Evolutionary conservation across 129 eudicot genomes (phyloP).

Genomic region (Sambucus nigra): DNA sequence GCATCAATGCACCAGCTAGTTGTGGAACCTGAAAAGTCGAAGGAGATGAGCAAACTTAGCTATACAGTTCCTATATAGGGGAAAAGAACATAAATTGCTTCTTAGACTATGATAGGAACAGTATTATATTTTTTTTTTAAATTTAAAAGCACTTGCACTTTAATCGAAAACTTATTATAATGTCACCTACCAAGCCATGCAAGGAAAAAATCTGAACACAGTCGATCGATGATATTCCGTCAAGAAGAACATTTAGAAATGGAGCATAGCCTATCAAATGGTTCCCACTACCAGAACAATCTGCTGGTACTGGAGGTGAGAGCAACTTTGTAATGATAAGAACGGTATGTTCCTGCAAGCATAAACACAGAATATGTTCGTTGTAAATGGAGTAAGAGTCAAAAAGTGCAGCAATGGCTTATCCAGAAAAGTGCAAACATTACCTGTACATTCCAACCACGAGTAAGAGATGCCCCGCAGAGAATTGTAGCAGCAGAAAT

Average conservation of each 20-base stretch:
- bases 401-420: neutral
- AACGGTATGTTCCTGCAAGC: conserved; percentile 71
- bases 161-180: too few species aligned
- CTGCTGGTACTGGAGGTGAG: conserved; percentile 70
- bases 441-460: conserved; percentile 99
- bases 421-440: neutral
- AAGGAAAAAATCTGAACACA: conserved; percentile 76
- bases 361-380: conserved; percentile 6
- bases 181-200: conserved; percentile 79
- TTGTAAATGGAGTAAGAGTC: neutral
- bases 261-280: conserved; percentile 74
- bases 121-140: too few species aligned
- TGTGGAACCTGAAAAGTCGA: conserved; percentile 62
- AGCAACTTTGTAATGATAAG: conserved; percentile 60
- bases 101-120: neutral
- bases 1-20: conserved; percentile 91
- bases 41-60: neutral
- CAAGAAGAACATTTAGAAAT: conserved; percentile 68
- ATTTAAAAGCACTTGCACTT: neutral
- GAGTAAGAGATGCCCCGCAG: conserved; percentile 87
- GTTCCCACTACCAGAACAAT: conserved; percentile 65
- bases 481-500: conserved; percentile 76
- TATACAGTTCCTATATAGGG: too few species aligned
- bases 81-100: too few species aligned
- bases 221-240: conserved; percentile 78